Percentiles rank a stretch among this genome's conserved stretches.
These are phyloP conservation scores for Myriosclerotinia duriaeana DNA, from an alignment of 2,329 filamentous ascomycete species.

Conservation along the genomic window DNA sequence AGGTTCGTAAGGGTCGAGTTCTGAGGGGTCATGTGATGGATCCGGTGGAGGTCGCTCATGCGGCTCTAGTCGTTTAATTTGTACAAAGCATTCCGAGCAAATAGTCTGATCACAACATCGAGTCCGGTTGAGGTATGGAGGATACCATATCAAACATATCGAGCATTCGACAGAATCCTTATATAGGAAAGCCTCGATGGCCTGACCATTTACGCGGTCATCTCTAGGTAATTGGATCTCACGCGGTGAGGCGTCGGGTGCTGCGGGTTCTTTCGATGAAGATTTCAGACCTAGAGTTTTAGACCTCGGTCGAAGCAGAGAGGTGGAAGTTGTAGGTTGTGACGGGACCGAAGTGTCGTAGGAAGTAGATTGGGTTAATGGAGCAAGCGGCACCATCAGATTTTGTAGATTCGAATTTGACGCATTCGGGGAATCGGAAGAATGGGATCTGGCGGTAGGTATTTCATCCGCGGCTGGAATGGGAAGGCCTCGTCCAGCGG, in stretches of 20 bases:
- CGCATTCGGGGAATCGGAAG: conserved; percentile 48
- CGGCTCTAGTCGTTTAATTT: conserved; percentile 92
- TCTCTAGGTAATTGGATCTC: conserved; percentile 80
- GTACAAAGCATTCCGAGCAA: conserved; percentile 97
- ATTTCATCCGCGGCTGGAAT: conserved; percentile 83
- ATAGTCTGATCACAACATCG: conserved; percentile 95
- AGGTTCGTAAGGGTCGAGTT: conserved; percentile 39
- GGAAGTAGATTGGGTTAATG: conserved; percentile 73
- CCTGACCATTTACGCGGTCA: conserved; percentile 90
- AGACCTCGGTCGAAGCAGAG: conserved; percentile 75
- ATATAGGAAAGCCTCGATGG: conserved; percentile 89
- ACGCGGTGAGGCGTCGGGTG: conserved; percentile 69
- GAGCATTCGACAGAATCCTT: conserved; percentile 89
- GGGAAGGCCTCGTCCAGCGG: conserved; percentile 78
- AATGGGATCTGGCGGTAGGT: conserved; percentile 59
- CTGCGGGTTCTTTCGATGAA: conserved; percentile 70
- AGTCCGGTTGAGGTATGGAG: conserved; percentile 89
- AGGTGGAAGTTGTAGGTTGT: conserved; percentile 47
- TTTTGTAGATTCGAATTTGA: conserved; percentile 65
- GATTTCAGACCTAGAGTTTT: conserved; percentile 82
- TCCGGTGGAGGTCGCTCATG: conserved; percentile 90
- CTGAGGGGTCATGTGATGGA: conserved; percentile 37
- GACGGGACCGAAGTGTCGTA: conserved; percentile 68
- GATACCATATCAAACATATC: conserved; percentile 95
- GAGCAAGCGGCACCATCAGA: conserved; percentile 76